Evolutionary conservation across 192 early-diverging fungal species (phyloP), one percentile per base, ranked within the genome.

Genomic region (Backusella macrospora): DNA sequence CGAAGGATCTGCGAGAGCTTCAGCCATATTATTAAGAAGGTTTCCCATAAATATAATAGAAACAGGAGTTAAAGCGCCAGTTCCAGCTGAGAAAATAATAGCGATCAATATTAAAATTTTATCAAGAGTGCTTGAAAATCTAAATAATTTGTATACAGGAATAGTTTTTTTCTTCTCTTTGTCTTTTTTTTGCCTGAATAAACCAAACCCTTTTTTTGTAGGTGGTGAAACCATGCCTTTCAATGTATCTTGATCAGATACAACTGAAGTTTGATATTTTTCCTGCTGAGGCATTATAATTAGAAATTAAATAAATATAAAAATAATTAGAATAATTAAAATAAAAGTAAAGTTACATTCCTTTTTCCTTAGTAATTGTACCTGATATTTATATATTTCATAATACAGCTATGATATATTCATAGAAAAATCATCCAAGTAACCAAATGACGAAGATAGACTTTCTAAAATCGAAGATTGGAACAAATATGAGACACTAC

Each of bases 131-230:
- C 70, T 72, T 6, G 75, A 85, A 74, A 90, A 96, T 29, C 90
- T 86, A 72, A 87, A 94, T 23, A 96, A 80, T 78, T 88, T 75
- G 13, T 84, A 14, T 55, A 91, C 78, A 7, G 87, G 77, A 5
- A 93, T 81, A 38, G 79, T 64, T 5, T 87, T 83, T 37, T 79
- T 65, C 65, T 82, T 83, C 26, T 84, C 73, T 44, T 85, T 85
- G 9, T 52, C 38, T 55, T 72, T 38, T 29, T 72, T 71, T 59
- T 46, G 63, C 23, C 62, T 49, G 15, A 52, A 52, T 1, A 52
- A 18, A 52, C 15, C 21, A 1, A 42, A 8, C 14, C 15, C 62
- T 43, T 10, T 72, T 66, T 37, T 73, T 68, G 39, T 21, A 12
- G 67, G 44, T 34, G 29, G 0, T 34, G 29, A 34, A 23, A 46